A percentile compares a stretch with the other conserved stretches of the same genome.
Evolutionary conservation across 1,284 basidiomycete genomes (phyloP).

Genomic region (Cryptococcus sp.): DNA sequence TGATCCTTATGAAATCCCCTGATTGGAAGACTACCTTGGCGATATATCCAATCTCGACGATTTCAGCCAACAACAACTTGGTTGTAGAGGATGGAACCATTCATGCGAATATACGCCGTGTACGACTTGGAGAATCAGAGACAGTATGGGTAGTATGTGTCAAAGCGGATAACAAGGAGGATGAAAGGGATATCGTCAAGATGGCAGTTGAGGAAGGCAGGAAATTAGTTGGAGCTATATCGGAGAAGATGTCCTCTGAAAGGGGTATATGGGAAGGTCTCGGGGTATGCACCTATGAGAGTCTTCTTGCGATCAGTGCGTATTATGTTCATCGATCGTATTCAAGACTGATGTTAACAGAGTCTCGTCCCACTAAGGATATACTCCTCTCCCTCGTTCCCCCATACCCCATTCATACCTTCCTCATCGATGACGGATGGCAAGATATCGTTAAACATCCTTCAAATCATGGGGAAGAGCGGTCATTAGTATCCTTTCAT

Average conservation of each 20-base stretch:
- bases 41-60: slow-evolving; percentile 21
- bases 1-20: slow-evolving; percentile 11
- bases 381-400: slow-evolving; percentile 17
- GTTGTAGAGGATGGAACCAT: slow-evolving; percentile 7
- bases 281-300: slow-evolving; percentile 22
- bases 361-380: slow-evolving; percentile 12
- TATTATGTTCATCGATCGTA: not conserved
- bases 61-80: slow-evolving; percentile 15
- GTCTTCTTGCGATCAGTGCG: slow-evolving; percentile 4
- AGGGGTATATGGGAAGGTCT: slow-evolving; percentile 18
- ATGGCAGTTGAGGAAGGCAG: slow-evolving; percentile 14
- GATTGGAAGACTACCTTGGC: slow-evolving; percentile 10
- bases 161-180: not conserved
- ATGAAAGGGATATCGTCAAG: slow-evolving; percentile 11
- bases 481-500: slow-evolving; percentile 15
- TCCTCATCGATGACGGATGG: slow-evolving; percentile 42
- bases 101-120: slow-evolving; percentile 10
- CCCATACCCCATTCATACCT: slow-evolving; percentile 23
- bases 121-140: slow-evolving; percentile 1
- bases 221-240: slow-evolving; percentile 6
- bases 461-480: not conserved
- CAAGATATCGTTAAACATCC: slow-evolving; percentile 11
- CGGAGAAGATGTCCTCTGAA: not conserved
- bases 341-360: not conserved
- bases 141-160: slow-evolving; percentile 16